A percentile compares a stretch with the other conserved stretches of the same genome.
These are phyloP conservation scores for Anisogramma anomala DNA, from an alignment of 2,329 filamentous ascomycete species.

Conservation along the genomic window DNA sequence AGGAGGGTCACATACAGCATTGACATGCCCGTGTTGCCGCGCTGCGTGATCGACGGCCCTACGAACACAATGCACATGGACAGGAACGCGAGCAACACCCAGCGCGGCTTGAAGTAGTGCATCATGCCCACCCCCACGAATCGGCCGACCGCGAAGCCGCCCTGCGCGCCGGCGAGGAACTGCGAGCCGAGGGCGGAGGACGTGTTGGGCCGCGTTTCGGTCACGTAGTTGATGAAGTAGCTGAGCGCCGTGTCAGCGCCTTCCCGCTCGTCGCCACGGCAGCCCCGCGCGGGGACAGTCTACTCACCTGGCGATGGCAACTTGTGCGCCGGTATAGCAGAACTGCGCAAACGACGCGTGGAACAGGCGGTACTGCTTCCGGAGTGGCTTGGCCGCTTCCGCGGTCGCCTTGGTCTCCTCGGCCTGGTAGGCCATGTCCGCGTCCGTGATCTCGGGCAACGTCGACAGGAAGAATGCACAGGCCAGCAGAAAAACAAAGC, in stretches of 20 bases:
- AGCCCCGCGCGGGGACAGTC: neutral
- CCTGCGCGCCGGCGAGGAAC: slow-evolving; percentile 64
- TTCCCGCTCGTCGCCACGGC: no score
- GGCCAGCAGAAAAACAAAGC: slow-evolving; percentile 58
- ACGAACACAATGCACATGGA: slow-evolving; percentile 53
- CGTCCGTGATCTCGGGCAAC: slow-evolving; percentile 62
- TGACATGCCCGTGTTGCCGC: slow-evolving; percentile 36
- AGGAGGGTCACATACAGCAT: slow-evolving; percentile 63
- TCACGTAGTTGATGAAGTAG: slow-evolving; percentile 67
- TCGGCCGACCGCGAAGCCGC: slow-evolving; percentile 58
- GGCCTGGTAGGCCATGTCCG: slow-evolving; percentile 54
- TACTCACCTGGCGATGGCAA: slow-evolving; percentile 40
- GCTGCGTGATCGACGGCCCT: slow-evolving; percentile 34
- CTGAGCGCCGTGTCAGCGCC: slow-evolving; percentile 16
- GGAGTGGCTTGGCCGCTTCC: slow-evolving; percentile 46
- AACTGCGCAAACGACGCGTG: slow-evolving; percentile 68
- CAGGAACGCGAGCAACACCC: slow-evolving; percentile 56
- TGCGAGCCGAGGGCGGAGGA: slow-evolving; percentile 44
- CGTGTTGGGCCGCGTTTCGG: slow-evolving; percentile 45
- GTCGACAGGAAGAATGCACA: slow-evolving; percentile 53
- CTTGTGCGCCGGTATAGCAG: slow-evolving; percentile 65
- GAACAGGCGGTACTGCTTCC: slow-evolving; percentile 64
- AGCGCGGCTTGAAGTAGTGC: slow-evolving; percentile 53
- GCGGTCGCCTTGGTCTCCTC: slow-evolving; percentile 40
- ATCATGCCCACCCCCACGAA: slow-evolving; percentile 58